Percentiles rank a stretch among this genome's conserved stretches.
phyloP scores from a whole-genome alignment of 129 eudicot species.

The Pseudognaphalium luteoalbum region DNA sequence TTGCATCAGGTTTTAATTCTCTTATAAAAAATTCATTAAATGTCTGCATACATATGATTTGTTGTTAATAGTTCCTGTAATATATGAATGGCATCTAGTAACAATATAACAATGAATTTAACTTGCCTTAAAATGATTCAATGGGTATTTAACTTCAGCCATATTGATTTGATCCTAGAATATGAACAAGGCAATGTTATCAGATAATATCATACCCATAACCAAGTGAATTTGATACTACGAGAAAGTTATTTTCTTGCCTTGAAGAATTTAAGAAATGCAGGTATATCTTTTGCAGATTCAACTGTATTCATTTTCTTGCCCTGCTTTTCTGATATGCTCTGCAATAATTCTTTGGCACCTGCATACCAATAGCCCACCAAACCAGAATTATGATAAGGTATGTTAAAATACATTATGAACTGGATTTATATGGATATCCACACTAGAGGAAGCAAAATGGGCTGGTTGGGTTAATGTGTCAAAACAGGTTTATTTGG shows the following conservation, averaged over 20 bases:
- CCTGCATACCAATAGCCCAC: slow-evolving; percentile 56
- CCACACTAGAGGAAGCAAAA: background rate
- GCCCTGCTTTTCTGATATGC: slow-evolving; percentile 90
- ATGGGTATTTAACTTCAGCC: slow-evolving; percentile 82
- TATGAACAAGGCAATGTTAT: slow-evolving; percentile 21
- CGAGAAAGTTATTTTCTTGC: slow-evolving; percentile 34
- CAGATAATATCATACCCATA: background rate
- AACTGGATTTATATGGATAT: background rate
- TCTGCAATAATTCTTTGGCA: slow-evolving; percentile 80
- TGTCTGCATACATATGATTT: slow-evolving; percentile 61
- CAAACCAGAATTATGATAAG: slow-evolving; percentile 16
- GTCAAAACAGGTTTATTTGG: background rate
- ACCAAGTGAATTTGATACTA: background rate
- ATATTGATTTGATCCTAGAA: slow-evolving; percentile 86
- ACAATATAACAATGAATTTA: background rate
- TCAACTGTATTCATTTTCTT: slow-evolving; percentile 82
- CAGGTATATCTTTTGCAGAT: slow-evolving; percentile 79
- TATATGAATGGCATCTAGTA: background rate
- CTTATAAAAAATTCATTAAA: slow-evolving; percentile 91
- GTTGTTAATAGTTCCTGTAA: background rate
- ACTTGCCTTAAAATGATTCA: slow-evolving; percentile 85
- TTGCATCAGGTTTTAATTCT: slow-evolving; percentile 84
- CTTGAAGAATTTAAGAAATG: slow-evolving; percentile 67
- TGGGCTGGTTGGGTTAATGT: background rate
- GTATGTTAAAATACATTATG: background rate